phyloP scores from a whole-genome alignment of 495 filamentous ascomycete genomes.

The Pyrenula aspistea region DNA sequence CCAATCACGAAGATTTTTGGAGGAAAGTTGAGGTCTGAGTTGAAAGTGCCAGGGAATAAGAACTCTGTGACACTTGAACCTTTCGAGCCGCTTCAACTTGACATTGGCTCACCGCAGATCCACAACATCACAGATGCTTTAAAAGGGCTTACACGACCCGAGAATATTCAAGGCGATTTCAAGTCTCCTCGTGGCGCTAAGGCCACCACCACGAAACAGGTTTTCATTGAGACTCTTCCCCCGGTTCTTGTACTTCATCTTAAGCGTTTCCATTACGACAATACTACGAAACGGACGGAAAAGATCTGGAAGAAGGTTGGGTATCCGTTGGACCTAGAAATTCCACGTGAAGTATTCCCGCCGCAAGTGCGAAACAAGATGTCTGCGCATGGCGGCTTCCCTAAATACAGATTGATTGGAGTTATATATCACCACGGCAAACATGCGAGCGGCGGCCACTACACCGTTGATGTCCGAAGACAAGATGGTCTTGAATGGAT shows the following conservation, averaged over 20 bases:
- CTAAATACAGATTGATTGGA: conserved; percentile 74
- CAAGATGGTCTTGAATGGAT: conserved; percentile 95
- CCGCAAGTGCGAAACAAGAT: conserved; percentile 54
- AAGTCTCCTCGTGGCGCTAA: conserved; percentile 68
- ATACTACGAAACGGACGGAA: conserved; percentile 69
- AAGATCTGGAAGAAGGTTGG: conserved; percentile 99
- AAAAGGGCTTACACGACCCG: conserved; percentile 68
- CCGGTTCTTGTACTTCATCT: conserved; percentile 90
- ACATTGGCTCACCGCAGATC: conserved; percentile 76
- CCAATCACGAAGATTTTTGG: conserved; percentile 93
- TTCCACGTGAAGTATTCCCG: conserved; percentile 86
- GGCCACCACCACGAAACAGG: conserved; percentile 75
- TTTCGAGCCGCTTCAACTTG: conserved; percentile 88
- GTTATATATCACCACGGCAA: conserved; percentile 98
- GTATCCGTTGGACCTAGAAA: conserved; percentile 87
- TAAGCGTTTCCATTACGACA: conserved; percentile 95
- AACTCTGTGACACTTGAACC: conserved; percentile 84
- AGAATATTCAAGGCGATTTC: conserved; percentile 80
- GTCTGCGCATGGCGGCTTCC: conserved; percentile 50
- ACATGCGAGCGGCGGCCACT: conserved; percentile 88
- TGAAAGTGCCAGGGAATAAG: conserved; percentile 77
- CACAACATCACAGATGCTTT: conserved; percentile 87
- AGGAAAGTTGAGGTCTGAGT: conserved; percentile 79
- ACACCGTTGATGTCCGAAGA: conserved; percentile 89
- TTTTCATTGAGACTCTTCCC: conserved; percentile 87